Evolutionary conservation across 1,139 yeast species (phyloP).

Genomic region (Candida pseudoviswanathii): DNA sequence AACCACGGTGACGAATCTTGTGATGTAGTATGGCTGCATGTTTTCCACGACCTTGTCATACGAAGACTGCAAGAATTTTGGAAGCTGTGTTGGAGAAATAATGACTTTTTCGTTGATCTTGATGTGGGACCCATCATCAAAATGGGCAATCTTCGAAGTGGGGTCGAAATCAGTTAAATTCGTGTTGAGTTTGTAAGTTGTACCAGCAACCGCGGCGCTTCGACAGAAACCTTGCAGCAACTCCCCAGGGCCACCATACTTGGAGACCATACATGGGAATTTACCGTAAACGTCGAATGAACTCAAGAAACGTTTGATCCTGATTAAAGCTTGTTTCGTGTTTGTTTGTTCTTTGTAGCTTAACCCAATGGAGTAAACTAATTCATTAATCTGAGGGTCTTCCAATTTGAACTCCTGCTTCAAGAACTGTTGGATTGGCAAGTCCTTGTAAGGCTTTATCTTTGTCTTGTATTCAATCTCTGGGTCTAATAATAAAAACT

Average conservation of each 20-base stretch:
- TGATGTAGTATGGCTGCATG: conserved; percentile 52
- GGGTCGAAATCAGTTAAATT: conserved; percentile 66
- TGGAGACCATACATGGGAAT: conserved; percentile 89
- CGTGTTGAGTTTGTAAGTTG: conserved; percentile 84
- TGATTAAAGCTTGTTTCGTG: conserved; percentile 73
- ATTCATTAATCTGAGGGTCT: conserved; percentile 74
- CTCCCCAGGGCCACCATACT: conserved; percentile 97
- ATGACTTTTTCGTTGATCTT: conserved; percentile 77
- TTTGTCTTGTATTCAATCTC: conserved; percentile 45
- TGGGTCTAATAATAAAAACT: conserved; percentile 75
- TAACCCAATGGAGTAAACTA: conserved; percentile 83
- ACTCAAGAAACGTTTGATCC: conserved; percentile 78
- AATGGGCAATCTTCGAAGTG: conserved; percentile 61
- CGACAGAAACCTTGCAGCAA: conserved; percentile 96
- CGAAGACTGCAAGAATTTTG: conserved; percentile 44
- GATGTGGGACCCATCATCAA: conserved; percentile 76
- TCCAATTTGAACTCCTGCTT: conserved; percentile 68
- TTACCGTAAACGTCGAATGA: conserved; percentile 94
- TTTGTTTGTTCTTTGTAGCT: conserved; percentile 60
- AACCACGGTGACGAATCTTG: conserved; percentile 80
- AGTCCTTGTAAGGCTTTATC: conserved; percentile 43
- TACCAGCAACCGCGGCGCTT: conserved; percentile 97
- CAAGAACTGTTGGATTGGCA: conserved; percentile 62
- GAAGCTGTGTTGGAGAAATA: conserved; percentile 70
- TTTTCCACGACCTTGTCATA: conserved; percentile 38